Percentiles rank a stretch among this genome's conserved stretches.
phyloP scores from a whole-genome alignment of 73 alveolate species.

The Breviolum minutum region DNA sequence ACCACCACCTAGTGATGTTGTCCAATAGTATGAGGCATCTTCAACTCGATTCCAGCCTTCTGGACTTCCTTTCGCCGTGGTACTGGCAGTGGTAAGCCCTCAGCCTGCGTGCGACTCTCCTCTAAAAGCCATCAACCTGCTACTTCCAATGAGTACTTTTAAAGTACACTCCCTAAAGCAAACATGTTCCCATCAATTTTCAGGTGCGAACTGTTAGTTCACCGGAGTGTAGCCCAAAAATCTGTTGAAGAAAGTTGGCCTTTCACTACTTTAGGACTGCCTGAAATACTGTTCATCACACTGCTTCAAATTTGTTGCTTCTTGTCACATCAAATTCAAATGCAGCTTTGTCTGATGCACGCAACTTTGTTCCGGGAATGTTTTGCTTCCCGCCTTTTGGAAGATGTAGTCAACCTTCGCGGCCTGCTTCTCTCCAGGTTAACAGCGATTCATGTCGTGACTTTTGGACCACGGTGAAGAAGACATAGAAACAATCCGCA shows the following conservation, averaged over 20 bases:
- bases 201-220: no score
- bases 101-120: background rate
- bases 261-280: background rate
- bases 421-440: no score
- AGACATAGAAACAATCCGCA: no score
- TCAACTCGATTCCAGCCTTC: background rate
- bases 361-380: background rate
- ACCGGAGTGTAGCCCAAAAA: no score
- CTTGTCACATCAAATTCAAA: no score
- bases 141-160: background rate
- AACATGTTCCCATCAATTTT: background rate
- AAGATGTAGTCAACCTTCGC: conserved; percentile 47
- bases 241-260: background rate
- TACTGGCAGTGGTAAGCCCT: conserved; percentile 72
- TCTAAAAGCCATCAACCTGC: background rate
- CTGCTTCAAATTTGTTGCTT: background rate
- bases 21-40: background rate
- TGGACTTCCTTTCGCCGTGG: conserved; percentile 90
- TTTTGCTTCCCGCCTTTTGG: conserved; percentile 2
- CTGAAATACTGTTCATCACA: no score
- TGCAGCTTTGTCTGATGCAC: background rate
- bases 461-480: no score
- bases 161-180: background rate
- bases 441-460: no score
- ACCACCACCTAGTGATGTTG: no score